Conservation (phyloP, 345 rosid genomes). For the Barbarea vulgaris region DNA sequence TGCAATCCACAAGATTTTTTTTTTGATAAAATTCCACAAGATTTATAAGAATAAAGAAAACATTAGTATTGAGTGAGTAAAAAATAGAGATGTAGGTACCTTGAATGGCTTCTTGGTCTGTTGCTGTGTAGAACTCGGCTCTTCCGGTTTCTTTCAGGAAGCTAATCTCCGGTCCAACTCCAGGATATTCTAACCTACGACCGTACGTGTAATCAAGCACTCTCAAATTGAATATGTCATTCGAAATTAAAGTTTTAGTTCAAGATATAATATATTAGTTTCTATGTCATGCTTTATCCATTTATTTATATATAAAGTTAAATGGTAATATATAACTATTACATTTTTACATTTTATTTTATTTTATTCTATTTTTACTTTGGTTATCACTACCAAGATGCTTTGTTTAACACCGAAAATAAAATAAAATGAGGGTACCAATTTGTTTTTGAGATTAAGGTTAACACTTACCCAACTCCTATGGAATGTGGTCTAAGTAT, state of each 20-base stretch:
- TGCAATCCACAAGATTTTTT: constrained; percentile 31
- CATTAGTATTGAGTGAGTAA: neutral
- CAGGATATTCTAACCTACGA: constrained; percentile 73
- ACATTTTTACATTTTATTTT: neutral
- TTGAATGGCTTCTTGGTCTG: constrained; percentile 73
- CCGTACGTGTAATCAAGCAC: neutral
- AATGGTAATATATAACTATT: neutral
- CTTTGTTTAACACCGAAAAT: neutral
- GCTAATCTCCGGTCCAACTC: constrained; percentile 83
- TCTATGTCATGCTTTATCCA: neutral
- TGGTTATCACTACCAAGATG: neutral
- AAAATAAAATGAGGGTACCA: neutral
- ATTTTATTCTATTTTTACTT: too few species aligned
- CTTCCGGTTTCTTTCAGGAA: constrained; percentile 68
- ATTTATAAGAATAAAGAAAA: neutral
- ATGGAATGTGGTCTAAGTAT: constrained; percentile 61
- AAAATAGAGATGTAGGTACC: constrained; percentile 49
- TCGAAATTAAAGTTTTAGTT: neutral
- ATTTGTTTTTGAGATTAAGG: neutral
- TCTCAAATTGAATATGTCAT: too few species aligned
- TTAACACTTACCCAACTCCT: constrained; percentile 58
- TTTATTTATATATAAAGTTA: neutral
- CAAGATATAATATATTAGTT: neutral
- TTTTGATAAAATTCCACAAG: too few species aligned
- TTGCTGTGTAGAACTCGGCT: constrained; percentile 64